Evolutionary conservation across 2,329 filamentous ascomycete genomes (phyloP), one percentile per base, ranked within the genome.

Genomic region (Trichophyton rubrum): DNA sequence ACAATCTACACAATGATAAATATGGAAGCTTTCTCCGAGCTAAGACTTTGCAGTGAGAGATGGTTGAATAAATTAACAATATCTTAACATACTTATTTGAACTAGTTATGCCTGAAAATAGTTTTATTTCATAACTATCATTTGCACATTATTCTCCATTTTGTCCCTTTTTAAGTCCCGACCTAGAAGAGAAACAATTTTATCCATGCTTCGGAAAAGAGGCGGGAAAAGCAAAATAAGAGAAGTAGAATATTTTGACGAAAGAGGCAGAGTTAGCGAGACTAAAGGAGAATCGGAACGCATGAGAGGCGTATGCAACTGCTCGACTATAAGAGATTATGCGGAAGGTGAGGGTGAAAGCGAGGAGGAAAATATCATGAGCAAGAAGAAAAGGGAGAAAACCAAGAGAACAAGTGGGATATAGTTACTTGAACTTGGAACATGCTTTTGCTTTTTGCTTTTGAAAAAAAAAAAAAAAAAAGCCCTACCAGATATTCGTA

Each of bases 61-160:
- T 8, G n/a, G 5, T 8, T 43, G 3, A 43, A 17, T 17, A 4
- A 43, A 20, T 43, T n/a, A 17, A 43, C 40, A n/a, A 17, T 7
- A n/a, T 15, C 3, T 43, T n/a, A 7, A 17, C 6, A 43, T 8
- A 47, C 4, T 4, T 24, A 47, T 7, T 47, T 9, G 17, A 11
- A 22, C n/a, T 11, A 30, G 27, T 6, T 30, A 47, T 47, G 43
- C 17, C 20, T 47, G n/a, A 20, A 11, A 47, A 47, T 47, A 47
- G 20, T 47, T 47, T 47, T 47, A 47, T 47, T 47, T 47, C 43
- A 47, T 47, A 47, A 24, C 43, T 47, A 20, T 47, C 43, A 47
- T 47, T 43, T 56, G 17, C 51, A 55, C 47, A 60, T 38, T 55
- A 38, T 41, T 60, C 22, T 56, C 45, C 22, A 22, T 38, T 40